A percentile compares a stretch with the other conserved stretches of the same genome.
These are phyloP conservation scores for Mortierella antarctica DNA, from an alignment of 192 early-diverging fungal genomes.

Conservation along the genomic window DNA sequence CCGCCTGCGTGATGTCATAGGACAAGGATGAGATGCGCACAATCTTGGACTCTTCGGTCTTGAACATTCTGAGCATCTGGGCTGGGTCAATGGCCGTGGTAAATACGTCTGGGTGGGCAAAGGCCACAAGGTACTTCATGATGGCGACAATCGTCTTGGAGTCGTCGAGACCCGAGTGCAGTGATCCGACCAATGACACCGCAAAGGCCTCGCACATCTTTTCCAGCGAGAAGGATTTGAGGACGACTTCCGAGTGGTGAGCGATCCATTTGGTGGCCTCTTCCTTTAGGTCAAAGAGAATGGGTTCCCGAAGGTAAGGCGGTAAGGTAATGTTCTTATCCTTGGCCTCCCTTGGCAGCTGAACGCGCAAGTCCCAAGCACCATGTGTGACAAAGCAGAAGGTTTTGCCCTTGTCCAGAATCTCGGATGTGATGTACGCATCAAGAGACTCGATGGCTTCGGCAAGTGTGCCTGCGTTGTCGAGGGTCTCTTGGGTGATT, in stretches of 20 bases:
- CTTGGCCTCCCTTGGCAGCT: conserved; percentile 71
- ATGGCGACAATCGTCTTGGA: conserved; percentile 71
- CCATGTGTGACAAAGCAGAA: conserved; percentile 82
- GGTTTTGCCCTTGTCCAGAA: conserved; percentile 56
- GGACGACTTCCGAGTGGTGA: conserved; percentile 65
- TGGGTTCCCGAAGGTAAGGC: conserved; percentile 62
- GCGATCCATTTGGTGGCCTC: conserved; percentile 73
- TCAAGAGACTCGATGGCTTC: conserved; percentile 67
- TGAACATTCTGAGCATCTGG: conserved; percentile 70
- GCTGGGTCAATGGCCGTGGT: conserved; percentile 73
- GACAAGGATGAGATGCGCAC: conserved; percentile 73
- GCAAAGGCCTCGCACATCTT: conserved; percentile 70
- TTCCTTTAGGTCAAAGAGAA: conserved; percentile 77
- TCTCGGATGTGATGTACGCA: conserved; percentile 62
- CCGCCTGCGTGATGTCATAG: conserved; percentile 67
- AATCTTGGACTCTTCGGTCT: conserved; percentile 69
- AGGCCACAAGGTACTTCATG: conserved; percentile 61
- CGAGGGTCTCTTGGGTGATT: conserved; percentile 65
- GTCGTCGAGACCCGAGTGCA: conserved; percentile 70
- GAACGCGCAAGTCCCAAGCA: conserved; percentile 76
- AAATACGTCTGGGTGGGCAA: conserved; percentile 65
- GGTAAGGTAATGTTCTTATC: conserved; percentile 72
- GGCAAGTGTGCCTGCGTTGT: conserved; percentile 61
- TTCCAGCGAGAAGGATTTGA: conserved; percentile 63
- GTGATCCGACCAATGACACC: conserved; percentile 54